phyloP scores from a whole-genome alignment of 176 grass and related monocot species.

The Stipa capillata region DNA sequence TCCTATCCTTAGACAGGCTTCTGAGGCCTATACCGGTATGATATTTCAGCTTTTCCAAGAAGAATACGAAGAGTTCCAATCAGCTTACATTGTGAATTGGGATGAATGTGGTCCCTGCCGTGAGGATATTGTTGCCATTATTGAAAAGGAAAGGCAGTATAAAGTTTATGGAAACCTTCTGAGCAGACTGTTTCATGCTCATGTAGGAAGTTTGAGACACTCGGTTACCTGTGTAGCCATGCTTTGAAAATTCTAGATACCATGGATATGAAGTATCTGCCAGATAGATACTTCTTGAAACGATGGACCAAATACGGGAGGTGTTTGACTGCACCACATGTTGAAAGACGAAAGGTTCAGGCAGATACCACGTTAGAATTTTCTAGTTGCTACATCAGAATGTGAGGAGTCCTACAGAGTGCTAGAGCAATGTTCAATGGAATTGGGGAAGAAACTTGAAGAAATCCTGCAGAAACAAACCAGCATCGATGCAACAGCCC shows the following conservation, averaged over 20 bases:
- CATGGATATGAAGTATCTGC: constrained; percentile 56
- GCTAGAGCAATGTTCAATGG: constrained; percentile 34
- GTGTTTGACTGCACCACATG: constrained; percentile 7
- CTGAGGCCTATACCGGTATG: constrained; percentile 37
- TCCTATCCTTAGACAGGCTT: constrained; percentile 47
- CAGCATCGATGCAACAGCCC: constrained; percentile 27
- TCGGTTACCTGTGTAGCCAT: constrained; percentile 49
- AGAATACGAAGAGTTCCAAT: no score
- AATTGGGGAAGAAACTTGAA: constrained; percentile 38
- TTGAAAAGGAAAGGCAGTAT: constrained; percentile 36
- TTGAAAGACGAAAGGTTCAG: constrained; percentile 25
- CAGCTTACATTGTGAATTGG: constrained; percentile 45
- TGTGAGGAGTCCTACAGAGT: constrained; percentile 45
- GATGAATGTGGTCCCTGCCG: constrained; percentile 24
- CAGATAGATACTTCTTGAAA: constrained; percentile 40
- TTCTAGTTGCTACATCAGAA: constrained; percentile 58
- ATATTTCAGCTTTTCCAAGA: constrained; percentile 61
- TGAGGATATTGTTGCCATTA: constrained; percentile 46
- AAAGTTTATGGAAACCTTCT: constrained; percentile 45
- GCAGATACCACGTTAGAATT: constrained; percentile 39
- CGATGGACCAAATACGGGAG: constrained; percentile 48
- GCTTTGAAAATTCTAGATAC: constrained; percentile 54
- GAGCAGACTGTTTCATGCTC: constrained; percentile 44
- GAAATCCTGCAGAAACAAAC: constrained; percentile 43
- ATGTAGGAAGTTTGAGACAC: constrained; percentile 55